Conservation (phyloP, 345 rosid species). For the Arabidopsis thaliana region TAIR10.1 NC_003074.8:4262501-4263000, state of each 20-base stretch:
- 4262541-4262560: constrained; percentile 11
- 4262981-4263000: not conserved
- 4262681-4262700: constrained; percentile 9
- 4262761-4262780: constrained; percentile 95
- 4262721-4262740: constrained; percentile 15
- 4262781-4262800: constrained; percentile 91
- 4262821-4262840: constrained; percentile 91
- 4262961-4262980: constrained; percentile 19
- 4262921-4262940: constrained; percentile 16
- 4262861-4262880: not conserved
- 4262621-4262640: not conserved
- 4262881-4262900: not conserved
- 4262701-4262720: not conserved
- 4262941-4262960: too few relatives aligned
- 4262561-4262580: not conserved
- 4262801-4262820: constrained; percentile 82
- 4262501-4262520: constrained; percentile 67
- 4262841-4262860: constrained; percentile 84
- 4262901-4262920: not conserved
- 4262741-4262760: not conserved
- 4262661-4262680: constrained; percentile 5
- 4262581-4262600: not conserved
- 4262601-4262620: not conserved
- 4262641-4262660: not conserved
- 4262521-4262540: constrained; percentile 90